These are phyloP conservation scores for Sugiyamaella valdiviana DNA, from an alignment of 805 yeast species.

Conservation along the genomic window DNA sequence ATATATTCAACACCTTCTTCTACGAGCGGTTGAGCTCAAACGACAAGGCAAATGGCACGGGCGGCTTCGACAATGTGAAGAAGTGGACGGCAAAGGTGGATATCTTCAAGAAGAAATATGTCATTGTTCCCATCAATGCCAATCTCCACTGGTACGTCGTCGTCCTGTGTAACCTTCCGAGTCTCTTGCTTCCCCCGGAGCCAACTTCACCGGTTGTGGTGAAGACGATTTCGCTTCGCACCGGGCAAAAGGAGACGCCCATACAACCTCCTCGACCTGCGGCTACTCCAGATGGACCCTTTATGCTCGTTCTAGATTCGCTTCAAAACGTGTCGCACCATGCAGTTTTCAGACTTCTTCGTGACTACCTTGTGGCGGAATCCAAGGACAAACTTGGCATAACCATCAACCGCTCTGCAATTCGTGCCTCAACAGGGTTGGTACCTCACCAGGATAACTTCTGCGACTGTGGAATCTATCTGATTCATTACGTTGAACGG, in stretches of 20 bases:
- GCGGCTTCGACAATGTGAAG: conserved; percentile 56
- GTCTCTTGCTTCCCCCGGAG: conserved; percentile 3
- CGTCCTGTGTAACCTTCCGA: conserved; percentile 49
- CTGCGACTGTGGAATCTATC: conserved; percentile 93
- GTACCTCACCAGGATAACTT: conserved; percentile 84
- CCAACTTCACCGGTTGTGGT: not conserved
- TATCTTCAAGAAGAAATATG: conserved; percentile 48
- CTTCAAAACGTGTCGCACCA: conserved; percentile 34
- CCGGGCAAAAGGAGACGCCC: not conserved
- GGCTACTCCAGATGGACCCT: conserved; percentile 23
- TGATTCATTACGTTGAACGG: conserved; percentile 46
- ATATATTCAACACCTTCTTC: conserved; percentile 77
- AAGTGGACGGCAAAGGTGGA: conserved; percentile 76
- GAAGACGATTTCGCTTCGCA: not conserved
- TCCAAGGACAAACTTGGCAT: conserved; percentile 58
- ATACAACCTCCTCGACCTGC: not conserved
- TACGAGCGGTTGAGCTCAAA: conserved; percentile 48
- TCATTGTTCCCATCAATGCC: conserved; percentile 78
- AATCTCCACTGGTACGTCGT: conserved; percentile 84
- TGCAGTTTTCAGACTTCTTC: conserved; percentile 41
- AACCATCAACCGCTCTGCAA: conserved; percentile 40
- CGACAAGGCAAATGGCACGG: conserved; percentile 16
- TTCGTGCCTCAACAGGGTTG: conserved; percentile 43
- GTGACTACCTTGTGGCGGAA: conserved; percentile 55
- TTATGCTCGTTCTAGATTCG: conserved; percentile 69